Percentiles rank a stretch among this genome's conserved stretches.
These are phyloP conservation scores for Cucurbita moschata DNA, from an alignment of 306 rosid genomes.

Conservation along the genomic window DNA sequence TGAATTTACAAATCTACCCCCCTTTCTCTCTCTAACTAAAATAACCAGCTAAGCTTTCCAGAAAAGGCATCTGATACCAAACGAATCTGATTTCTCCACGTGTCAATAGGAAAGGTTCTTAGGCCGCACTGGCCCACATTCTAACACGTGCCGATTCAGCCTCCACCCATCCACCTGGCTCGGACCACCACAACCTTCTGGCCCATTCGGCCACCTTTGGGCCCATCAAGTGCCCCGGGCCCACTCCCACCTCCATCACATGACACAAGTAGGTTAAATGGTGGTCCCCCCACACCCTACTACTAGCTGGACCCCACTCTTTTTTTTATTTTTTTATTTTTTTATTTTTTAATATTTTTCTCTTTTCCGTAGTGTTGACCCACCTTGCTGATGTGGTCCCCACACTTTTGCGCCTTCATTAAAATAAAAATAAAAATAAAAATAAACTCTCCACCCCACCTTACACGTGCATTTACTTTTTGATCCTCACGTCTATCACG, in stretches of 20 bases:
- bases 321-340: background rate
- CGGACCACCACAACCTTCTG: too few species aligned
- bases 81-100: background rate
- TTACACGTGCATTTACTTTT: slow-evolving; percentile 15
- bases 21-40: background rate
- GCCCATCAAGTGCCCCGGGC: too few species aligned
- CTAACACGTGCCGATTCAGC: too few species aligned
- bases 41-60: background rate
- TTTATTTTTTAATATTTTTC: background rate
- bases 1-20: slow-evolving; percentile 2
- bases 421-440: background rate
- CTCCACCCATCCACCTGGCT: too few species aligned
- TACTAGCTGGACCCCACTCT: background rate
- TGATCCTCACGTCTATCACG: slow-evolving; percentile 23
- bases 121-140: too few species aligned
- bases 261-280: too few species aligned
- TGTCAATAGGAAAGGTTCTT: background rate
- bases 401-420: background rate
- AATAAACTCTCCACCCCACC: slow-evolving; percentile 14
- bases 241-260: too few species aligned
- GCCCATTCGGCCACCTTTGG: too few species aligned
- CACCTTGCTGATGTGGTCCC: slow-evolving; percentile 24
- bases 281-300: too few species aligned
- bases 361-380: background rate
- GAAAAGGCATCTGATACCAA: background rate